Evolutionary conservation across 768 basidiomycete species (phyloP).

Genomic region (Boletus patriciae): DNA sequence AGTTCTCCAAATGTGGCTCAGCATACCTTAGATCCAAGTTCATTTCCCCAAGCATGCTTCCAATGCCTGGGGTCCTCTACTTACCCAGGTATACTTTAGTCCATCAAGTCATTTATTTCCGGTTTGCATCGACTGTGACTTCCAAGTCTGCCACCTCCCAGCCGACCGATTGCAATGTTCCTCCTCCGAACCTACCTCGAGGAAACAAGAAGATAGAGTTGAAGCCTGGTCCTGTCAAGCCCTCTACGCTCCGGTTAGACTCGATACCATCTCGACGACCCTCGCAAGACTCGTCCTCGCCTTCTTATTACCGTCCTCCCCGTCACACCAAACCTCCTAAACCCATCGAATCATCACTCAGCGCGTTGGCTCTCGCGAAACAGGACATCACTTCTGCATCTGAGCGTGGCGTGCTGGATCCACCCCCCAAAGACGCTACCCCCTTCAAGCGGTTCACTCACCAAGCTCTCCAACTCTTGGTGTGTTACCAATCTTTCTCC

Average conservation of each 20-base stretch:
- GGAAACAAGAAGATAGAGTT: constrained; percentile 56
- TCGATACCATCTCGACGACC: constrained; percentile 15
- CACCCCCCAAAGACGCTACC: constrained; percentile 63
- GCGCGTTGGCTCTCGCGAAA: constrained; percentile 51
- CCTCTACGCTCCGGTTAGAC: constrained; percentile 27
- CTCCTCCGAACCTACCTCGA: constrained; percentile 27
- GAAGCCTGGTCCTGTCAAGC: constrained; percentile 62
- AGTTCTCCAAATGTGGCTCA: not conserved
- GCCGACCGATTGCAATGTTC: constrained; percentile 24
- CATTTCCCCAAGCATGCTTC: not conserved
- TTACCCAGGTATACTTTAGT: constrained; percentile 3
- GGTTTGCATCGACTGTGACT: constrained; percentile 32
- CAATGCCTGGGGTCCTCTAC: not conserved
- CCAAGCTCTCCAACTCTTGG: constrained; percentile 48
- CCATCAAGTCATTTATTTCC: constrained; percentile 6
- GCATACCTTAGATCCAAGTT: constrained; percentile 21
- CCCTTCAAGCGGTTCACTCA: constrained; percentile 51
- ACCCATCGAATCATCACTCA: constrained; percentile 20
- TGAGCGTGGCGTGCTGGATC: constrained; percentile 64
- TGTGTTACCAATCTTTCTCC: constrained; percentile 23
- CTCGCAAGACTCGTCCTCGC: constrained; percentile 27
- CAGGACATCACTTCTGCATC: constrained; percentile 66
- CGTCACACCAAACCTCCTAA: constrained; percentile 23
- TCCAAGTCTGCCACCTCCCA: constrained; percentile 22
- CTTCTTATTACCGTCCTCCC: constrained; percentile 29